A percentile compares a stretch with the other conserved stretches of the same genome.
These are phyloP conservation scores for Crithidia brevicula DNA, from an alignment of 208 protist genomes.

Conservation along the genomic window DNA sequence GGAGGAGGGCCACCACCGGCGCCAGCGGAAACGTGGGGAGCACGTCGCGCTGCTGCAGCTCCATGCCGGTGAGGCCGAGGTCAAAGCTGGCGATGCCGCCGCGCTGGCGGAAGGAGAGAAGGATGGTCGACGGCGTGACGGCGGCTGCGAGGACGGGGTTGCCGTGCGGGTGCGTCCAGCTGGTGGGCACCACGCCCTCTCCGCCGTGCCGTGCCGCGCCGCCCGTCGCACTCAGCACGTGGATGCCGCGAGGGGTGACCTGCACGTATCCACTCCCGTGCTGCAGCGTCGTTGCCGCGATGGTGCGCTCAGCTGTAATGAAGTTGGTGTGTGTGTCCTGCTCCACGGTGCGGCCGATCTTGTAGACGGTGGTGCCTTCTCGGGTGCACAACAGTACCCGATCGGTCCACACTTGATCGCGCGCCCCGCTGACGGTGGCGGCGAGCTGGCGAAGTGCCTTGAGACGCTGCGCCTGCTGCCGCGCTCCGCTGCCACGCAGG, in stretches of 20 bases:
- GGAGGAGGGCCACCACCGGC: conserved; percentile 64
- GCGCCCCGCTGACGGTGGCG: conserved; percentile 19
- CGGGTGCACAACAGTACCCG: conserved; percentile 66
- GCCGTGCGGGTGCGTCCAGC: conserved; percentile 77
- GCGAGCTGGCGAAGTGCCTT: conserved; percentile 37
- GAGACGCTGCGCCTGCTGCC: conserved; percentile 28
- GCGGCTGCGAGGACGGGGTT: conserved; percentile 78
- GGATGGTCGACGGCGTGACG: conserved; percentile 48
- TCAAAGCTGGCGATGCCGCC: conserved; percentile 82
- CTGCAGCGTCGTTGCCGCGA: conserved; percentile 69
- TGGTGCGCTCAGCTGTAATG: conserved; percentile 69
- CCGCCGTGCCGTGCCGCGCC: not conserved
- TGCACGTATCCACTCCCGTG: conserved; percentile 79
- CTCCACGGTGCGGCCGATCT: conserved; percentile 57
- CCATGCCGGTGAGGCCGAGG: conserved; percentile 58
- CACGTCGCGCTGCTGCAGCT: conserved; percentile 60
- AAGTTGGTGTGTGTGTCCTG: conserved; percentile 61
- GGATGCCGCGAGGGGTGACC: conserved; percentile 66
- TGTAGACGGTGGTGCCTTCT: conserved; percentile 65
- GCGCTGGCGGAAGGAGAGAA: conserved; percentile 66
- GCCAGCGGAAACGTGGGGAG: conserved; percentile 70
- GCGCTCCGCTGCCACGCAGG: conserved; percentile 6
- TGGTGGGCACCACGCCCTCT: conserved; percentile 41
- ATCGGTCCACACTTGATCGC: conserved; percentile 36
- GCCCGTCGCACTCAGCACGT: conserved; percentile 34